These are phyloP conservation scores for Metschnikowia noctiluminum DNA, from an alignment of 805 yeast species.

Conservation along the genomic window DNA sequence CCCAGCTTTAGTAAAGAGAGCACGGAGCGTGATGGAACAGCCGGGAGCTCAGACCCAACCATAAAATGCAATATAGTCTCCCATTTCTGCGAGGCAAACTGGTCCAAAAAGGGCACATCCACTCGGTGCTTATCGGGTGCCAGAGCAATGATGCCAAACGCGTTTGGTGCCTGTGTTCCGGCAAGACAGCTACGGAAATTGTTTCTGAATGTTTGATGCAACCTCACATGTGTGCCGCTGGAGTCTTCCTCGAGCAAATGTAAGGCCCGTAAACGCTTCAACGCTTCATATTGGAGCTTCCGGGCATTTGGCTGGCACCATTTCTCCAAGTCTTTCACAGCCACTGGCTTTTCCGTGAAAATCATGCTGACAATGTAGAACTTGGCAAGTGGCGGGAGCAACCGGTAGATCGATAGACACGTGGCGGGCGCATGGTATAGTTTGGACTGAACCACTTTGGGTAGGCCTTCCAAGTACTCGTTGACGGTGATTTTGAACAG, in stretches of 20 bases:
- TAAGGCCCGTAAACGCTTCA: slow-evolving; percentile 70
- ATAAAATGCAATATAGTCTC: slow-evolving; percentile 92
- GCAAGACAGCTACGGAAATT: slow-evolving; percentile 82
- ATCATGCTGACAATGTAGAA: slow-evolving; percentile 84
- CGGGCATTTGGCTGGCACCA: slow-evolving; percentile 69
- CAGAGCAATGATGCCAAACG: slow-evolving; percentile 73
- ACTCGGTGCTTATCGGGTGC: slow-evolving; percentile 52
- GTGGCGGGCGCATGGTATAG: slow-evolving; percentile 86
- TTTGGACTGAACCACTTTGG: slow-evolving; percentile 79
- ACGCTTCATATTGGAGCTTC: slow-evolving; percentile 67
- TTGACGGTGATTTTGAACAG: slow-evolving; percentile 70
- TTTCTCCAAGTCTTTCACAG: slow-evolving; percentile 61
- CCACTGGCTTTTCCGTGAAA: slow-evolving; percentile 72
- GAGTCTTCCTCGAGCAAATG: slow-evolving; percentile 68
- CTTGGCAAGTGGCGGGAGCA: slow-evolving; percentile 86
- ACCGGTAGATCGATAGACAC: slow-evolving; percentile 86
- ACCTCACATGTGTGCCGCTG: slow-evolving; percentile 43
- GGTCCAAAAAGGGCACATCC: slow-evolving; percentile 64
- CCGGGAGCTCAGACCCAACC: slow-evolving; percentile 84
- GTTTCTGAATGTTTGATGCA: slow-evolving; percentile 71
- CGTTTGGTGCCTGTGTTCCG: slow-evolving; percentile 62
- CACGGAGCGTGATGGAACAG: slow-evolving; percentile 54
- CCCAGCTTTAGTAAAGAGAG: too few relatives aligned
- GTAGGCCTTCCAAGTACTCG: slow-evolving; percentile 85
- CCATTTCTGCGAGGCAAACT: slow-evolving; percentile 86